A percentile compares a stretch with the other conserved stretches of the same genome.
These are phyloP conservation scores for Pyricularia sp. DNA, from an alignment of 2,329 filamentous ascomycete species.

Conservation along the genomic window DNA sequence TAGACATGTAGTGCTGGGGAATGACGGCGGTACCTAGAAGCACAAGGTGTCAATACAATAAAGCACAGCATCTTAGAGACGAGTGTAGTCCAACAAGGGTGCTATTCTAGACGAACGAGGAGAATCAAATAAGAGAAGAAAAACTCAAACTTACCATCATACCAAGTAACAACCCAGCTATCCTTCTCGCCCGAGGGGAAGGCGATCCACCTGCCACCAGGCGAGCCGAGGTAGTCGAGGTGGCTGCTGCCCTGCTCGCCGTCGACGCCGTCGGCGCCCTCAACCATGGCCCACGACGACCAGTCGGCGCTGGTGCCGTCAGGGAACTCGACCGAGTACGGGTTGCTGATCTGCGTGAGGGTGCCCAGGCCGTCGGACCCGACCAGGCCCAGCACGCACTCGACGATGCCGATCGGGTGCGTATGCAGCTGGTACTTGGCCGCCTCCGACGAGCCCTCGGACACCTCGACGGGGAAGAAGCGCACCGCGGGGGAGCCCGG, in stretches of 20 bases:
- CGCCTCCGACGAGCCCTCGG: background rate
- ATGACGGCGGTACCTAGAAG: background rate
- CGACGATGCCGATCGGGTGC: slow-evolving; percentile 24
- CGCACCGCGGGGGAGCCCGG: slow-evolving; percentile 11
- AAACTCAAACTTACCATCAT: background rate
- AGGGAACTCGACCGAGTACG: slow-evolving; percentile 14
- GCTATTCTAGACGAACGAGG: no score
- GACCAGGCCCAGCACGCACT: slow-evolving; percentile 26
- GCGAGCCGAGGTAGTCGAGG: slow-evolving; percentile 1
- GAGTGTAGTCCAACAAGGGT: no score
- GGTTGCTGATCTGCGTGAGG: slow-evolving; percentile 23
- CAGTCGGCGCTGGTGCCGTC: slow-evolving; percentile 20
- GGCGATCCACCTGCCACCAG: background rate
- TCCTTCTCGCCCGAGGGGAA: background rate
- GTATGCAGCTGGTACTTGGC: slow-evolving; percentile 23
- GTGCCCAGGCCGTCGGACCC: slow-evolving; percentile 21
- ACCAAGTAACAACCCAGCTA: slow-evolving; percentile 1
- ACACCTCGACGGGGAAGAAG: slow-evolving; percentile 18
- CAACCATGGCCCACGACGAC: slow-evolving; percentile 23
- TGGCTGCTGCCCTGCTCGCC: background rate
- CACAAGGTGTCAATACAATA: background rate
- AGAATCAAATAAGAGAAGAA: background rate
- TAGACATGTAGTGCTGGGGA: background rate
- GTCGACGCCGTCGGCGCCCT: slow-evolving; percentile 2
- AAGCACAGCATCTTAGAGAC: no score